Evolutionary conservation across 2,329 filamentous ascomycete species (phyloP), one percentile per base, ranked within the genome.

Genomic region (Coniella lustricola): DNA sequence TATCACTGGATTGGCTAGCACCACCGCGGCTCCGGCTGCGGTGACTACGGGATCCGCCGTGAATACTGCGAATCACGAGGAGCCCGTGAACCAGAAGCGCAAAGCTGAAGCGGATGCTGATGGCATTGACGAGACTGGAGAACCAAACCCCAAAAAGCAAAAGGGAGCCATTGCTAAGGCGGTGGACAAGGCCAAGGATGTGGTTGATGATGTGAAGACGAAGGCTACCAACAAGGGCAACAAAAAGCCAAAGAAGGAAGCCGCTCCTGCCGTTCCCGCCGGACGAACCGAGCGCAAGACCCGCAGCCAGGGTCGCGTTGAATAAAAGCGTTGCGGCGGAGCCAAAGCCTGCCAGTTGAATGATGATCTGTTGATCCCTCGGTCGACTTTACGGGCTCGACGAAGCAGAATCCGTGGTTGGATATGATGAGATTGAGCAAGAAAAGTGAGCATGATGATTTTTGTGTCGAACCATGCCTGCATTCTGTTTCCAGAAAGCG

Each of bases 251-350:
- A 58, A 61, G 49, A 61, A 54, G 46, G 50, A 62, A 9, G 44
- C 56, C 5, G 56, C 59, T 10, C 51, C 61, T 1, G 61, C 66
- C 7, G 56, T 59, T 10, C 51, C 61, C 1, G 61, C 66, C 7
- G 67, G 67, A 13, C 56, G 55, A 48, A 67, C 67, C 3, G 60
- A 60, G 10, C 61, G 67, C 18, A 68, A 66, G 59, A 70, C 67
- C 2, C 61, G 67, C 44, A 70, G 67, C 51, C 67, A 70, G 49
- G 65, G 62, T 3, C 57, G 51, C 4, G 54, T 18, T 20, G 49
- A 51, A 37, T 43, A 41, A 38, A 9, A 20, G 38, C 7, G 29
- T 32, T 29, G 22, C 8, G 38, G 8, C 3, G 34, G 29, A 29
- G 7, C 10, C 20, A 12, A 35, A 25, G 12, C 21, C 21, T 45